Percentiles rank a stretch among this genome's conserved stretches.
Conservation (phyloP, 2,329 filamentous ascomycete genomes). For the Aspergillus clavatus region DNA sequence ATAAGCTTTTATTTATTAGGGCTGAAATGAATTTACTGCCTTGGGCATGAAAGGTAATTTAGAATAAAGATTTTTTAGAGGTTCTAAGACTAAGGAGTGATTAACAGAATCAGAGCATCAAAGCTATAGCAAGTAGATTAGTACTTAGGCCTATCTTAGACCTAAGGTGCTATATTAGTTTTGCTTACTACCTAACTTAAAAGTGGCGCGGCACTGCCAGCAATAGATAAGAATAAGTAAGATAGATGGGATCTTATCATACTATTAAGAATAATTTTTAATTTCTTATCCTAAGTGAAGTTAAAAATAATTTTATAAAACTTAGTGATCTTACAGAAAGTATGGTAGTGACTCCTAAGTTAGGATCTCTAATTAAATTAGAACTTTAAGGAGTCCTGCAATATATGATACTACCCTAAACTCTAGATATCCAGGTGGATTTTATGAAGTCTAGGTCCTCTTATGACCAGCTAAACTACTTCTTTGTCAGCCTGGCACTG, state of each 20-base stretch:
- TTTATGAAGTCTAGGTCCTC: conserved; percentile 10
- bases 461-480: conserved; percentile 4
- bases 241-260: not conserved
- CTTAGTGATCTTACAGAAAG: not conserved
- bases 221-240: not conserved
- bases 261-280: not conserved
- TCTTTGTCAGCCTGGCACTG: conserved; percentile 8
- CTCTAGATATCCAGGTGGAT: not conserved
- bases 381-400: not conserved
- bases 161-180: not conserved
- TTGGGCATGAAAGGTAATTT: not conserved
- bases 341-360: not conserved
- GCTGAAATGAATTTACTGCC: not conserved
- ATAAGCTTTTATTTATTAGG: not conserved
- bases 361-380: conserved; percentile 3
- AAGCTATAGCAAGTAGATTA: not conserved
- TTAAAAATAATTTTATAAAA: not conserved
- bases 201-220: not conserved
- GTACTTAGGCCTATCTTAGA: not conserved
- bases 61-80: not conserved
- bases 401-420: not conserved
- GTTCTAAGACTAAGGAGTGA: not conserved
- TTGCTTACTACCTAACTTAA: not conserved
- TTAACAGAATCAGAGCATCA: not conserved
- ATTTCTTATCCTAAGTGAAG: not conserved